Percentiles rank a stretch among this genome's conserved stretches.
Conservation (phyloP, 129 eudicot species). For the Silybum marianum region DNA sequence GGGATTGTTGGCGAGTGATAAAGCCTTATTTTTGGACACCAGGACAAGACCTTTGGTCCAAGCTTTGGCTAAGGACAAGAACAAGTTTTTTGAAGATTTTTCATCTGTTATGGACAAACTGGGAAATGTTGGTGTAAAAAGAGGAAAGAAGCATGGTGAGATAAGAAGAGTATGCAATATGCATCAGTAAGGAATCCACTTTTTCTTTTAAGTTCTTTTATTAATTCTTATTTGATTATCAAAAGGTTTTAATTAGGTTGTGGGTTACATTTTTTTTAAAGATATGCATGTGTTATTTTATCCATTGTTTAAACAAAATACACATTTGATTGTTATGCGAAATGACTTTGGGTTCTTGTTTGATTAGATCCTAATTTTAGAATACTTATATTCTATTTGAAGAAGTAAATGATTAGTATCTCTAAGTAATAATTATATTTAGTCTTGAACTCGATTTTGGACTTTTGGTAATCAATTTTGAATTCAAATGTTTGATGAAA, state of each 20-base stretch:
- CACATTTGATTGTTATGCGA: neutral
- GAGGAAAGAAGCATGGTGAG: constrained; percentile 85
- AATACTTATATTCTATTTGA: too few species aligned
- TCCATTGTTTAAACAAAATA: neutral
- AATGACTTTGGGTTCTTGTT: neutral
- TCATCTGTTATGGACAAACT: constrained; percentile 77
- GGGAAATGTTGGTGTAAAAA: constrained; percentile 84
- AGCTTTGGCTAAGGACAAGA: constrained; percentile 56
- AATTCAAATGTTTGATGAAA: neutral
- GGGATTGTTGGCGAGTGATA: constrained; percentile 71
- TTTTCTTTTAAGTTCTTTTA: neutral
- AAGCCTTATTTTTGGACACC: constrained; percentile 66
- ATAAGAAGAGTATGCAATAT: constrained; percentile 58
- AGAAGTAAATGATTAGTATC: neutral
- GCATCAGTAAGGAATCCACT: constrained; percentile 31
- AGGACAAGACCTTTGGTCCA: constrained; percentile 79
- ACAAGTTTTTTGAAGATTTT: constrained; percentile 63
- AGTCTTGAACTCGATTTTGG: neutral
- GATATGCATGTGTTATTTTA: neutral
- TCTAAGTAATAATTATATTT: neutral
- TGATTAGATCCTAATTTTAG: neutral
- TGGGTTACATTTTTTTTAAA: neutral
- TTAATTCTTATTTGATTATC: neutral
- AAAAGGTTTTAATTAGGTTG: neutral
- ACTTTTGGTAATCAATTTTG: neutral